Evolutionary conservation across 306 rosid genomes (phyloP), one percentile per base, ranked within the genome.

Genomic region (Trichosanthes cucumerina): DNA sequence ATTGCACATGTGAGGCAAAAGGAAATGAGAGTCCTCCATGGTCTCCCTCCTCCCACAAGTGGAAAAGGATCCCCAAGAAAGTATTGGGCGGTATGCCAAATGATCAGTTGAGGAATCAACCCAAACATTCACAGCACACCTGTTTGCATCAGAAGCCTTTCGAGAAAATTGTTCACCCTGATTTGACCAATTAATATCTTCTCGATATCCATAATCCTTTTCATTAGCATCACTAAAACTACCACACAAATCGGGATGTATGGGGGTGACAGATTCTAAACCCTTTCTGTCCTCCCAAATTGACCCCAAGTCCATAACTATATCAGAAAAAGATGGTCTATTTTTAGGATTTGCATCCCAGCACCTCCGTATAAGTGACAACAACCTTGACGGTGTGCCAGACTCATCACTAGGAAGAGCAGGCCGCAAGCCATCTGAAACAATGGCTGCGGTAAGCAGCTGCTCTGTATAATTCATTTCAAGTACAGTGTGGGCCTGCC

Each of bases 381-480:
- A 74, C 77, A 92, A 88, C 76, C 81, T 81, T 77, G 92, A 82
- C 7, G 99, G 97, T 69, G 85, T 82, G 57, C 88, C 93, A 53
- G 87, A 87, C 82, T 89, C 84, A 49, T 85, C 85, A 77, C 85
- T 80, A 78, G 96, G 93, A 81, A 91, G 89, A 78, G 83, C 89
- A 3, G 99, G 97, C 50, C 96, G 86, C 85, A 95, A 85, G 65
- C 88, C 90, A 81, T 87, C 88, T 33, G 96, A 92, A 80, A 89
- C 98, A 77, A 92, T 91, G 79, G 99, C 97, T 70, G 89, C 92
- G 52, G 93, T 92, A 73, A 95, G 91, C 82, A 91, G 92, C 87
- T 95, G 99, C 83, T 89, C 97, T 2, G 96, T 91, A 78, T 95
- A 95, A 88, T 87, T 95, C 99, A 95, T 95, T 86, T 92, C 97